Percentiles rank a stretch among this genome's conserved stretches.
phyloP scores from a whole-genome alignment of 768 basidiomycete genomes.

The Lactarius deliciosus region DNA sequence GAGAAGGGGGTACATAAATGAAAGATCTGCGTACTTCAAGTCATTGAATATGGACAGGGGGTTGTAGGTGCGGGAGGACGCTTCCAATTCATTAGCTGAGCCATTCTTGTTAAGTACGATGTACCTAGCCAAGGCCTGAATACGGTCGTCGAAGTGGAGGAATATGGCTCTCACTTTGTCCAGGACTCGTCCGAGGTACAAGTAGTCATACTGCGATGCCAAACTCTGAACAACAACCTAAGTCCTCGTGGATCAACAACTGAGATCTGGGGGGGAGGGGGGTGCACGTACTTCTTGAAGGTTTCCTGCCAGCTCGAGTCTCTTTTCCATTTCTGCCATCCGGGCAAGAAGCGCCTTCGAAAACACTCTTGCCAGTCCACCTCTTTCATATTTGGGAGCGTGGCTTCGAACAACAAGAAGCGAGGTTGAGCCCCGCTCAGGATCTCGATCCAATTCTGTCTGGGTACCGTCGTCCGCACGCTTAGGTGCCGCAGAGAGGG shows the following conservation, averaged over 20 bases:
- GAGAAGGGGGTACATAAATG: background rate
- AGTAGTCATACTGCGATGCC: constrained; percentile 65
- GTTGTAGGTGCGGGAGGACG: constrained; percentile 65
- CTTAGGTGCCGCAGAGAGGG: constrained; percentile 56
- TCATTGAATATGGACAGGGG: constrained; percentile 69
- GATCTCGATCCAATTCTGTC: constrained; percentile 80
- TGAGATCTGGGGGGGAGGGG: constrained; percentile 8
- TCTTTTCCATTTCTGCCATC: constrained; percentile 72
- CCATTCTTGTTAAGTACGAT: constrained; percentile 75
- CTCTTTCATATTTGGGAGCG: constrained; percentile 64
- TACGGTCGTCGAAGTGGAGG: constrained; percentile 6
- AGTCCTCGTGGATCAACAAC: constrained; percentile 25
- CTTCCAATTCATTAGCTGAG: constrained; percentile 67
- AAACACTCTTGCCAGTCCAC: constrained; percentile 78
- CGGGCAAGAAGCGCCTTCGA: constrained; percentile 66
- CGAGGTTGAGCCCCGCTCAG: constrained; percentile 57
- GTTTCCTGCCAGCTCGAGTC: constrained; percentile 61
- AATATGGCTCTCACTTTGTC: constrained; percentile 57
- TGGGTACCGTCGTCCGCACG: constrained; percentile 61
- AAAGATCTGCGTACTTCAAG: constrained; percentile 57
- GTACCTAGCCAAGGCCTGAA: constrained; percentile 47
- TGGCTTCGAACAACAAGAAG: constrained; percentile 66
- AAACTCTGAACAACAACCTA: constrained; percentile 62
- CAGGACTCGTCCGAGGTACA: constrained; percentile 81
- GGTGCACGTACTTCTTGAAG: constrained; percentile 58